Conservation (phyloP, 306 rosid genomes). For the Cucumis cinereus region DNA sequence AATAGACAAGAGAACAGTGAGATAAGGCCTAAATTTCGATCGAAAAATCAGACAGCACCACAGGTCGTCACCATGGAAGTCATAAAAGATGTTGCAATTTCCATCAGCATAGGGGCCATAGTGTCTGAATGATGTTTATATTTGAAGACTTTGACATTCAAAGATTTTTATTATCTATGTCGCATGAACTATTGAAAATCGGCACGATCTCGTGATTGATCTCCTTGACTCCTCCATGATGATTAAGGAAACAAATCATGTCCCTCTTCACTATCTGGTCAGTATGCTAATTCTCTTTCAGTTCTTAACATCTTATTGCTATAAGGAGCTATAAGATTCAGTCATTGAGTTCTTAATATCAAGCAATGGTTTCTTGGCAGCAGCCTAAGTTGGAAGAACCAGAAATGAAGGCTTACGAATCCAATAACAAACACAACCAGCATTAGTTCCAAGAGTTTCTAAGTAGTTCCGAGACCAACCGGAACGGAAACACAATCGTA, state of each 20-base stretch:
- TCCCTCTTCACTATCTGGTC: not conserved
- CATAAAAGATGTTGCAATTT: not conserved
- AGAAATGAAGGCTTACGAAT: not conserved
- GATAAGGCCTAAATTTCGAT: not conserved
- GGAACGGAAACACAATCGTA: not conserved
- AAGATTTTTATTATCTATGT: not conserved
- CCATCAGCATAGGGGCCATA: not conserved
- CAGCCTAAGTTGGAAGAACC: not conserved
- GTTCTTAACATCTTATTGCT: not conserved
- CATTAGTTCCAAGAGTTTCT: not conserved
- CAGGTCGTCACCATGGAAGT: not conserved
- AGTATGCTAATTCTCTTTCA: not conserved
- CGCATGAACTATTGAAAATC: not conserved
- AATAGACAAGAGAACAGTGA: not conserved
- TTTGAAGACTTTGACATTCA: not conserved
- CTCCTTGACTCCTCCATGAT: not conserved
- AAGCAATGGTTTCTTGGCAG: not conserved
- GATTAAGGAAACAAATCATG: not conserved
- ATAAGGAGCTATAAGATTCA: not conserved
- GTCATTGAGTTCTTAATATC: not conserved
- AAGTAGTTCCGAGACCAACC: not conserved
- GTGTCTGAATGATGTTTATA: not conserved
- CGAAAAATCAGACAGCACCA: not conserved
- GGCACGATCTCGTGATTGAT: not conserved
- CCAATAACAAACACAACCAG: not conserved